Evolutionary conservation across 768 basidiomycete genomes (phyloP), one percentile per base, ranked within the genome.

Genomic region (Termitomyces sp.): DNA sequence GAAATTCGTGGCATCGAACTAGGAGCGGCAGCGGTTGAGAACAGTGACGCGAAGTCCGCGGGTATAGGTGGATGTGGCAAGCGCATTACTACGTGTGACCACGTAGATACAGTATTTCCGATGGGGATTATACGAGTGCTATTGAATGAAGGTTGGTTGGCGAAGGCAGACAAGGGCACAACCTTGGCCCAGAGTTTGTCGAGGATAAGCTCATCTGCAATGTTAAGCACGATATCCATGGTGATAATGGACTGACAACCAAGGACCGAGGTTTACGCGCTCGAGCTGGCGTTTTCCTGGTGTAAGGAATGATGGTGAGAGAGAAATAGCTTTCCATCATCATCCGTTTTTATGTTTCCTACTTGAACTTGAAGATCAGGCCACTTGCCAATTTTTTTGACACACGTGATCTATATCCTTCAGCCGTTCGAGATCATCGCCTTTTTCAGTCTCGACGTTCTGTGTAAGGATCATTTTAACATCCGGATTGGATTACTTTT

Each of bases 141-240:
- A 56, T 82, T 83, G 41, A 75, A 61, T 31, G 74, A 63, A 37
- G 66, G 63, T 31, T 48, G 52, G 50, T 64, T 69, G 16, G 72
- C 68, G 63, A 78, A 78, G n/a, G 80, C 75, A 31, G 77, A 76
- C 60, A 82, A 71, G 3, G 94, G 95, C 50, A 94, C 76, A 60
- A 92, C 69, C 52, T 76, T 77, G 3, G 91, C 85, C 81, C 88
- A 98, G n/a, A 86, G 70, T 48, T 73, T 74, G 83, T 98, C 95
- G 63, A 97, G 77, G 48, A 90, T 28, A 67, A 79, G 80, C 33
- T 87, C 80, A 74, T 98, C 94, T 42, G 78, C 78, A 61, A 87
- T 47, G 61, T 77, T 58, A 50, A 98, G 84, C n/a, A 94, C 75
- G 69, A 91, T 69, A 76, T 98, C 95, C 95, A 98, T 98, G 66